Base-by-base conservation (phyloP, 2,329 filamentous ascomycete genomes). In the Alternaria arborescens region DNA sequence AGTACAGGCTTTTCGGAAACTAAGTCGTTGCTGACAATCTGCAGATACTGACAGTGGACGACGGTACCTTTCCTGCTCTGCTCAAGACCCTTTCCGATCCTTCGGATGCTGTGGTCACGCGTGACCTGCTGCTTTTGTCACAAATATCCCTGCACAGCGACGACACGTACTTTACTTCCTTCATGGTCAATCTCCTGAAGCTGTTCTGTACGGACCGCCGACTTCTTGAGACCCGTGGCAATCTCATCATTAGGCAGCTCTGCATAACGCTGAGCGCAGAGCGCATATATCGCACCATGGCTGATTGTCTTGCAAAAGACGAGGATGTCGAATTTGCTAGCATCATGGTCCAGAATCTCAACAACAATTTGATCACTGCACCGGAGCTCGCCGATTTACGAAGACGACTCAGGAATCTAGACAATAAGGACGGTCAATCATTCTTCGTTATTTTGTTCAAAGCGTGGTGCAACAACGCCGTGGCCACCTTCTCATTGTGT, bases 281-380 rank as follows among this genome's bases (percentile, higher is more conserved):
- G 77, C 88, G 94, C 46, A 99, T 99, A 60, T 99, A 98, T 74
- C 89, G 95, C 32, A 98, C 93, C 3, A 84, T 99, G 65, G 96
- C 95, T 26, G 95, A 99, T 71, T 97, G 95, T 69, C 91, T 99
- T 10, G 95, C 98, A 78, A 97, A 94, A 74, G 95, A 99, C 78
- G 95, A 98, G 80, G 95, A 99, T 76, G 88, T 99, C 42, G 96
- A 99, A 77, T 99, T 99, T 79, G 94, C 95, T 16, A 97, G 94
- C 76, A 98, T 99, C 71, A 99, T 99, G 95, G 93, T 99, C 30
- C 95, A 99, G 78, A 98, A 98, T 72, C 85, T 99, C 53, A 99
- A 99, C 82, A 99, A 99, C 79, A 99, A 99, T 72, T 88, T 99
- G 55, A 97, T 99, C 67, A 99, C 96, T 2, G 95, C 96, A 0